Evolutionary conservation across 2,329 filamentous ascomycete species (phyloP).

Genomic region (Claviceps paspali): DNA sequence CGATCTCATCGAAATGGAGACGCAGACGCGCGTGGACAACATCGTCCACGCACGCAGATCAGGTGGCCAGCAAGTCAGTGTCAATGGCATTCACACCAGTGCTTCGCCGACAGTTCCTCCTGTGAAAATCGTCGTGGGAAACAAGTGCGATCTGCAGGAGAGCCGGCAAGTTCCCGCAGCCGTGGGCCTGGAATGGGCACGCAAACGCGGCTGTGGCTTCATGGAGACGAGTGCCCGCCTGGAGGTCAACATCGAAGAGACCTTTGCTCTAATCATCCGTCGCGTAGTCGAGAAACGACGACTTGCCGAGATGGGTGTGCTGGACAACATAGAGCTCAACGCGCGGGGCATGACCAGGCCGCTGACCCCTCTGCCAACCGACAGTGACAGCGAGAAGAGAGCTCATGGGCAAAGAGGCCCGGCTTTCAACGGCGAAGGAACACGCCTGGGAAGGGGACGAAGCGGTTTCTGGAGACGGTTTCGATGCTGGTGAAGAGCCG

Average conservation of each 20-base stretch:
- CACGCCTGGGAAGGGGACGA: conserved; percentile 24
- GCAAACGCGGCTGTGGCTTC: conserved; percentile 59
- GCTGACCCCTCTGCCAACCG: conserved; percentile 34
- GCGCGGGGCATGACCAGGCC: conserved; percentile 42
- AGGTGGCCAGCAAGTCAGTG: conserved; percentile 18
- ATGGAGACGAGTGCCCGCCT: conserved; percentile 79
- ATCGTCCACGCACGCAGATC: conserved; percentile 35
- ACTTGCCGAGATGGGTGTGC: conserved; percentile 31
- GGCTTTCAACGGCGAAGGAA: too few relatives aligned
- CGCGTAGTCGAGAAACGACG: conserved; percentile 43
- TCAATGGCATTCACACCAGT: too few relatives aligned
- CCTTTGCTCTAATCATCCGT: conserved; percentile 56
- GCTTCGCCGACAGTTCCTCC: too few relatives aligned
- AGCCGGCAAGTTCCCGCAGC: conserved; percentile 53
- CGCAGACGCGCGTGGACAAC: conserved; percentile 52
- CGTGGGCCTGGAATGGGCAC: conserved; percentile 62
- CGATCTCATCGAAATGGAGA: conserved; percentile 71
- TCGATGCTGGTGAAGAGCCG: conserved; percentile 43
- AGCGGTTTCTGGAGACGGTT: conserved; percentile 40
- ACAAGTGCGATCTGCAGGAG: conserved; percentile 71
- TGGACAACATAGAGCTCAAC: conserved; percentile 27
- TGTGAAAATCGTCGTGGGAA: conserved; percentile 71
- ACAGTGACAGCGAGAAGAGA: conserved; percentile 28
- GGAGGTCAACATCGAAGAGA: conserved; percentile 82
- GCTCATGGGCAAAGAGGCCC: too few relatives aligned